Percentiles rank a stretch among this genome's conserved stretches.
phyloP scores from a whole-genome alignment of 2,329 filamentous ascomycete species.

The Paecilomyces fulvus region DNA sequence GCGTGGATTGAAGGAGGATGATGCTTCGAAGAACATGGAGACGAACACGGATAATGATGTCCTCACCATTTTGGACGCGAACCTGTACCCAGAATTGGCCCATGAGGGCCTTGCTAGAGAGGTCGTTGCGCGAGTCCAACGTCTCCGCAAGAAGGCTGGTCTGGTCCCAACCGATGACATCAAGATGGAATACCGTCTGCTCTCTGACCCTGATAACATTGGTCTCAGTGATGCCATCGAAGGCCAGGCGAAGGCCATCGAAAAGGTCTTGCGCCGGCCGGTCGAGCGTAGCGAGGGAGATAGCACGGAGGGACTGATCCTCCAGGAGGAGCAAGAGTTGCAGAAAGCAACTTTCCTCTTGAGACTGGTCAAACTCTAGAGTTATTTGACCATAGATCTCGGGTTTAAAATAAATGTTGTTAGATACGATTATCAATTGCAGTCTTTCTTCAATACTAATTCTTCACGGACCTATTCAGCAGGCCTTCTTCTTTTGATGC shows the following conservation, averaged over 20 bases:
- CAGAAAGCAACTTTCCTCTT: slow-evolving; percentile 74
- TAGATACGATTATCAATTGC: not conserved
- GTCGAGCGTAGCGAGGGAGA: slow-evolving; percentile 60
- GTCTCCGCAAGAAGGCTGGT: slow-evolving; percentile 86
- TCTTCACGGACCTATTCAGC: not conserved
- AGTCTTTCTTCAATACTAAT: slow-evolving; percentile 1
- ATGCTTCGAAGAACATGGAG: slow-evolving; percentile 65
- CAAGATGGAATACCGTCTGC: slow-evolving; percentile 82
- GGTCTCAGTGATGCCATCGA: slow-evolving; percentile 64
- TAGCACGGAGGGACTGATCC: slow-evolving; percentile 51
- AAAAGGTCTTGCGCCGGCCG: slow-evolving; percentile 68
- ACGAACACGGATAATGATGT: slow-evolving; percentile 84
- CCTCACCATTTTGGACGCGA: slow-evolving; percentile 79
- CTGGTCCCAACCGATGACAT: slow-evolving; percentile 88
- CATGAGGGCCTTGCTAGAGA: slow-evolving; percentile 85
- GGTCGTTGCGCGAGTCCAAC: slow-evolving; percentile 86
- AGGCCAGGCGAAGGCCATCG: slow-evolving; percentile 58
- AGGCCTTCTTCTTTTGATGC: too few species aligned
- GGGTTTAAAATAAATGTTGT: not conserved
- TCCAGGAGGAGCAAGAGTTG: slow-evolving; percentile 77
- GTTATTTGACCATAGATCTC: not conserved
- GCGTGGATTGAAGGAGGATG: slow-evolving; percentile 66
- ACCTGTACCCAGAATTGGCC: slow-evolving; percentile 73
- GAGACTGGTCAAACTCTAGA: slow-evolving; percentile 64
- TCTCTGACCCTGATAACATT: slow-evolving; percentile 68